These are phyloP conservation scores for Sonneratia caseolaris DNA, from an alignment of 345 rosid genomes.

Conservation along the genomic window DNA sequence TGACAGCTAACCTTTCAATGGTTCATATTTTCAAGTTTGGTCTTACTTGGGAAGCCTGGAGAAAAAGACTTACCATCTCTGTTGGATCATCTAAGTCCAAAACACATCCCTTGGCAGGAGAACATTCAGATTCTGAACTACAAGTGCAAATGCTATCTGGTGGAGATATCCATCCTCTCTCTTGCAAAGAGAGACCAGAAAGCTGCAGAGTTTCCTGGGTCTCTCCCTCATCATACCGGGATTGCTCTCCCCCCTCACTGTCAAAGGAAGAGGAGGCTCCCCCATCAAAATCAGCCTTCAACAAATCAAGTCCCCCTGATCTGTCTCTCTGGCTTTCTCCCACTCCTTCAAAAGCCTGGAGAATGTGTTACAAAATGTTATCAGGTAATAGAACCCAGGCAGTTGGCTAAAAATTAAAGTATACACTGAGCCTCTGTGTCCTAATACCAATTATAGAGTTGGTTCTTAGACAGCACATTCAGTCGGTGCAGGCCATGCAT, in stretches of 20 bases:
- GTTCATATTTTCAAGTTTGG: neutral
- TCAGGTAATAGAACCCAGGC: neutral
- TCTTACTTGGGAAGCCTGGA: neutral
- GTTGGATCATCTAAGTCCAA: conserved; percentile 26
- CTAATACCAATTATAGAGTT: neutral
- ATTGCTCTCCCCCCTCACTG: conserved; percentile 32
- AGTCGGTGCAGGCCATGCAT: neutral
- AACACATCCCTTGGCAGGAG: conserved; percentile 30
- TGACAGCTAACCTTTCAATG: neutral
- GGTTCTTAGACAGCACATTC: neutral
- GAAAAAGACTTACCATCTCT: conserved; percentile 10
- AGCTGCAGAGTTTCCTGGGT: conserved; percentile 25
- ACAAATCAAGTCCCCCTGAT: conserved; percentile 41
- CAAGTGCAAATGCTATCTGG: conserved; percentile 63
- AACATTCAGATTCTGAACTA: conserved; percentile 38
- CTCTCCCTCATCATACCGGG: conserved; percentile 32
- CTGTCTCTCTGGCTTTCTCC: conserved; percentile 61
- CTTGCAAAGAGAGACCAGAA: conserved; percentile 35
- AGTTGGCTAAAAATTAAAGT: neutral
- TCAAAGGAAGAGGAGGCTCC: conserved; percentile 31
- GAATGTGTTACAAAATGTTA: neutral
- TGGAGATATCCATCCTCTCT: conserved; percentile 70
- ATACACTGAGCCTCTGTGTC: neutral
- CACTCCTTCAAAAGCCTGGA: conserved; percentile 63
- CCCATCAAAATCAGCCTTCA: conserved; percentile 38